Evolutionary conservation across 176 grass and related monocot genomes (phyloP), one percentile per base, ranked within the genome.

Genomic region (Echinochloa phyllopogon): DNA sequence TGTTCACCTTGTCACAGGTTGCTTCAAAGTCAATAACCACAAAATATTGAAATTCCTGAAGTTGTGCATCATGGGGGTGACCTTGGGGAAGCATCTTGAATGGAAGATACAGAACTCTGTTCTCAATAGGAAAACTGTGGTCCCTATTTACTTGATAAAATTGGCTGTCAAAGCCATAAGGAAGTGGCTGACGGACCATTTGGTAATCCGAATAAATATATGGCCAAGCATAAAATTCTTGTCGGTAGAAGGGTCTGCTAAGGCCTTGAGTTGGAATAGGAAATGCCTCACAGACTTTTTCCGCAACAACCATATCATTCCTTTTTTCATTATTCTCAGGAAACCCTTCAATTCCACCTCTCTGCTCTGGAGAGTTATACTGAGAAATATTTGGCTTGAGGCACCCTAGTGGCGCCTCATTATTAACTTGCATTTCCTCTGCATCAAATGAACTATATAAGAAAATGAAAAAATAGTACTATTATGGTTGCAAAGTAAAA

Each of bases 11-110:
- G 85, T 98, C 96, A 42, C 96, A 98, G 37, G 96, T 98, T 76
- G 93, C 96, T 79, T 98, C 96, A 87, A 98, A 98, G 74, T 98
- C 96, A 74, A 98, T 96, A 86, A 98, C 96, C 77, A 98, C 96
- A 85, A 98, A 98, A 92, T 98, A 96, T 40, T 96, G 96, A 77
- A 98, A 98, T 65, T 98, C 96, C 69, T 98, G 96, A 87, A 94
- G 75, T 65, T 89, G 92, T 57, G 81, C 60, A 27, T 95, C 89
- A 88, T 87, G 86, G 33, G 80, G 91, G 24, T 88, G 75, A 79
- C 84, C 81, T 88, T 93, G 92, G 72, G 85, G 83, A 80, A 89
- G 71, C 87, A 94, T 87, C 85, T 92, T 95, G 63, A 90, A 78
- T 60, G 89, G 89, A 71, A 93, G 70, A 89, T 88, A 87, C 59